Evolutionary conservation across 768 basidiomycete genomes (phyloP), one percentile per base, ranked within the genome.

Genomic region (Phaffia australis): DNA sequence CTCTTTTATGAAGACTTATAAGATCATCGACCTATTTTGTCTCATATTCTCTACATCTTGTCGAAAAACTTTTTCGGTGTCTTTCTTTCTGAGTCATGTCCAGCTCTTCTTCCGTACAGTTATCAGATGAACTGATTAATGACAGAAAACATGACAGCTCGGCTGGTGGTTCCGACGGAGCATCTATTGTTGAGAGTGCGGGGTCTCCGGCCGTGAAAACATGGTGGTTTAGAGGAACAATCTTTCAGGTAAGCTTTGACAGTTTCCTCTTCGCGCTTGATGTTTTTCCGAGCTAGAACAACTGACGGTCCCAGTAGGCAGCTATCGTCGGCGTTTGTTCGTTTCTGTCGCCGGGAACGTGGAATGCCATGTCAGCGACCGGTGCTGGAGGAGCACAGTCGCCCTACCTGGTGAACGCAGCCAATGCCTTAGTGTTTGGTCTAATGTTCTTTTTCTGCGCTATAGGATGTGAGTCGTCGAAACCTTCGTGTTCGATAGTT

Each of bases 281-380:
- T 49, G 5, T 42, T 51, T 57, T 25, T 0, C 35, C 11, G 11
- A 42, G 35, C 11, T 42, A 42, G 11, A 42, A 5, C 35, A 19
- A 35, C 9, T n/a, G 49, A 52, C 23, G 56, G 25, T 23, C 19
- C 48, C 8, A 1, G 21, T 63, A 42, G 52, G 48, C 58, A 32
- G 32, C 18, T 42, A 47, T 67, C 46, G 51, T 61, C 18, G 56
- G 66, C 14, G 2, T 47, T 30, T 56, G 54, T 32, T 61, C 66
- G 0, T 58, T 68, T 32, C 46, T 68, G n/a, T 48, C 60, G 3
- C 64, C 57, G 1, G 56, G 52, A 27, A 54, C 27, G 8, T 54
- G 52, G 52, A n/a, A 54, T 16, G 52, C 52, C 52, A 54, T 54
- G 52, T n/a, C 21, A 5, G 21, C 56, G 23, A 21, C 27, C 56